Conservation (phyloP, 805 yeast genomes). For the Zygosaccharomyces pseudorouxii region DNA sequence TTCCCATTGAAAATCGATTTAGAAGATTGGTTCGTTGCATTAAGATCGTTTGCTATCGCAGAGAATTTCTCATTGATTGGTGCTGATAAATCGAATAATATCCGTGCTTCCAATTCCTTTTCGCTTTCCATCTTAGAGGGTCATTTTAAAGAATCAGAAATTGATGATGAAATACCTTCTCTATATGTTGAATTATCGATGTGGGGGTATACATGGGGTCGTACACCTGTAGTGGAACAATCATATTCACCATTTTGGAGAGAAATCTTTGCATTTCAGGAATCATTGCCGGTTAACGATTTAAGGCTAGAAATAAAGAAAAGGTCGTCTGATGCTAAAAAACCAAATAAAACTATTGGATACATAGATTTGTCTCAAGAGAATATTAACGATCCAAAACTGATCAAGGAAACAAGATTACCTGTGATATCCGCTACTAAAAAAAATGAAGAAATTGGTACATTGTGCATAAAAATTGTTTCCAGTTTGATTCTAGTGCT, state of each 20-base stretch:
- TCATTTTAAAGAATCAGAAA: slow-evolving; percentile 33
- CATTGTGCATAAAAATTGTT: slow-evolving; percentile 47
- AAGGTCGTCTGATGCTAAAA: slow-evolving; percentile 23
- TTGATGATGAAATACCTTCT: slow-evolving; percentile 15
- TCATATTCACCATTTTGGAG: slow-evolving; percentile 70
- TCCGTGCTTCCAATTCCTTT: slow-evolving; percentile 52
- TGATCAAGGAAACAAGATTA: slow-evolving; percentile 35
- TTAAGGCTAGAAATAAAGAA: slow-evolving; percentile 46
- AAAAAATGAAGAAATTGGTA: slow-evolving; percentile 48
- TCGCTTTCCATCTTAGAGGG: slow-evolving; percentile 63
- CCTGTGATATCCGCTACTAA: slow-evolving; percentile 41
- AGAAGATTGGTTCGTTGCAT: slow-evolving; percentile 72
- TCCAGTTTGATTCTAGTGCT: slow-evolving; percentile 53
- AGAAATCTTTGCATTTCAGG: slow-evolving; percentile 62
- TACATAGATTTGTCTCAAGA: slow-evolving; percentile 40
- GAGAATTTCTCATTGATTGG: slow-evolving; percentile 38
- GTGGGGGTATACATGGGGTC: slow-evolving; percentile 73
- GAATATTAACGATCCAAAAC: slow-evolving; percentile 21
- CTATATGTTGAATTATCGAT: slow-evolving; percentile 67
- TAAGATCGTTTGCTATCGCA: slow-evolving; percentile 56
- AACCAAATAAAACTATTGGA: slow-evolving; percentile 42
- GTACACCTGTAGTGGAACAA: slow-evolving; percentile 60
- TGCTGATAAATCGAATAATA: slow-evolving; percentile 33
- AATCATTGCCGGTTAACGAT: slow-evolving; percentile 49
- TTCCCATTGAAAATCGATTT: slow-evolving; percentile 65